phyloP scores from a whole-genome alignment of 2,329 filamentous ascomycete species.

The Diaporthe amygdali region DNA sequence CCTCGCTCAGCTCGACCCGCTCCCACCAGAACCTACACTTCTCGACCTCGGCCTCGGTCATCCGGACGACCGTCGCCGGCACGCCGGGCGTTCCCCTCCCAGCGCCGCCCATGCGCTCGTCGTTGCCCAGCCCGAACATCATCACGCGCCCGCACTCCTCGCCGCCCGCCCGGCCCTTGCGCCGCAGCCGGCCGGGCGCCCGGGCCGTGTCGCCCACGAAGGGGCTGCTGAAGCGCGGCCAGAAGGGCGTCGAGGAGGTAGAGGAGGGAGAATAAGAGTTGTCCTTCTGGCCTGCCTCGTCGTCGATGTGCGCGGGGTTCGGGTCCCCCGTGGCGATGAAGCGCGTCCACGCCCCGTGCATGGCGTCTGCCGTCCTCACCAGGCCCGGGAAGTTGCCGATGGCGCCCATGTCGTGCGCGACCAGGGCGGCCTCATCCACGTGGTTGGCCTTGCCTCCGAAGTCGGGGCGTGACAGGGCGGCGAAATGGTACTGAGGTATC shows the following conservation, averaged over 20 bases:
- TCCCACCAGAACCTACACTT: conserved; percentile 68
- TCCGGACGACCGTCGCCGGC: conserved; percentile 46
- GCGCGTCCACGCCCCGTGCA: conserved; percentile 50
- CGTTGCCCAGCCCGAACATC: conserved; percentile 66
- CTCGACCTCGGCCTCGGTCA: conserved; percentile 49
- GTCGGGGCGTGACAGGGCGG: conserved; percentile 38
- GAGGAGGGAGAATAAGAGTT: neutral
- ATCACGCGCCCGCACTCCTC: conserved; percentile 43
- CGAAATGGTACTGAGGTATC: conserved; percentile 59
- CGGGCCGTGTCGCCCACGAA: conserved; percentile 2
- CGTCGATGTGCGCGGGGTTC: conserved; percentile 25
- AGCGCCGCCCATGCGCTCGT: conserved; percentile 50
- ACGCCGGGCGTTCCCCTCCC: conserved; percentile 44
- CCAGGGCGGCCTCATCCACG: conserved; percentile 49
- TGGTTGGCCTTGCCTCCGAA: conserved; percentile 47
- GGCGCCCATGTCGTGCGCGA: conserved; percentile 46
- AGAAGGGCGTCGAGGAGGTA: conserved; percentile 34
- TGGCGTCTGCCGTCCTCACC: conserved; percentile 41
- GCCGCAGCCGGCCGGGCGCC: conserved; percentile 13
- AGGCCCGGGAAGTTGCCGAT: conserved; percentile 44
- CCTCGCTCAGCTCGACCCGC: conserved; percentile 53
- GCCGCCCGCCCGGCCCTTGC: conserved; percentile 6
- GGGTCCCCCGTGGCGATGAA: conserved; percentile 34
- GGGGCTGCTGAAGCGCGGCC: conserved; percentile 41
- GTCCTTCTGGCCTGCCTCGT: neutral